phyloP scores from a whole-genome alignment of 352 stramenopile species.

The Elongisporangium prolatum region DNA sequence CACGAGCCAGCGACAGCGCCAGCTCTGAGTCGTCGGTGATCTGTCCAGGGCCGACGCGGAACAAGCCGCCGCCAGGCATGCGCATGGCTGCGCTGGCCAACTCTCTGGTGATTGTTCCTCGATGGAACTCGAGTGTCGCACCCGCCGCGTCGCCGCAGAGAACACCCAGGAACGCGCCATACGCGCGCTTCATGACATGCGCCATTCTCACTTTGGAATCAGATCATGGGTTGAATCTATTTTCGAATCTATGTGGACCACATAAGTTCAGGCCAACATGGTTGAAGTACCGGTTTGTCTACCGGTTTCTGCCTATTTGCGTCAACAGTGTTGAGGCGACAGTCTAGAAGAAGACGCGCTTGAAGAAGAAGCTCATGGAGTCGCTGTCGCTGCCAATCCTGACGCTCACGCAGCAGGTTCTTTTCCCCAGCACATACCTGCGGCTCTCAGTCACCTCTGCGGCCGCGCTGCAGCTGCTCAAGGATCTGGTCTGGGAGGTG shows the following conservation, averaged over 20 bases:
- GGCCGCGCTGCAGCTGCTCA: slow-evolving; percentile 64
- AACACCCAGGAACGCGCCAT: slow-evolving; percentile 43
- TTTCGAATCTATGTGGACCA: not conserved
- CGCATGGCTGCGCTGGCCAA: slow-evolving; percentile 26
- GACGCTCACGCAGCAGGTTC: slow-evolving; percentile 61
- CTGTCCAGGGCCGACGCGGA: slow-evolving; percentile 31
- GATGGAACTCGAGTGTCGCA: slow-evolving; percentile 47
- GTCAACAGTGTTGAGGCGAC: slow-evolving; percentile 4
- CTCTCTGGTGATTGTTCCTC: slow-evolving; percentile 14
- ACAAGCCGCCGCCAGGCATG: slow-evolving; percentile 49
- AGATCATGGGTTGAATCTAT: not conserved
- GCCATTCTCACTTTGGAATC: not conserved
- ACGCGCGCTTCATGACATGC: slow-evolving; percentile 14
- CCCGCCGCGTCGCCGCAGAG: slow-evolving; percentile 47
- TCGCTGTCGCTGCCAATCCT: slow-evolving; percentile 54
- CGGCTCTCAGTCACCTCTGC: slow-evolving; percentile 61
- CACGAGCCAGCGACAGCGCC: slow-evolving; percentile 34
- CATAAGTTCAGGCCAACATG: not conserved
- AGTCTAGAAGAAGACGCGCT: slow-evolving; percentile 9
- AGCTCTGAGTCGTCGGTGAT: slow-evolving; percentile 68
- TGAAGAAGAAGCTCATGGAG: slow-evolving; percentile 16
- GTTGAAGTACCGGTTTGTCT: not conserved
- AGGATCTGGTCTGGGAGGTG: slow-evolving; percentile 75
- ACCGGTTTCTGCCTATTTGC: not conserved
- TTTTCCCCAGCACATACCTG: slow-evolving; percentile 74